A percentile compares a stretch with the other conserved stretches of the same genome.
Evolutionary conservation across 2,329 filamentous ascomycete genomes (phyloP).

Genomic region (Trichoderma arundinaceum): DNA sequence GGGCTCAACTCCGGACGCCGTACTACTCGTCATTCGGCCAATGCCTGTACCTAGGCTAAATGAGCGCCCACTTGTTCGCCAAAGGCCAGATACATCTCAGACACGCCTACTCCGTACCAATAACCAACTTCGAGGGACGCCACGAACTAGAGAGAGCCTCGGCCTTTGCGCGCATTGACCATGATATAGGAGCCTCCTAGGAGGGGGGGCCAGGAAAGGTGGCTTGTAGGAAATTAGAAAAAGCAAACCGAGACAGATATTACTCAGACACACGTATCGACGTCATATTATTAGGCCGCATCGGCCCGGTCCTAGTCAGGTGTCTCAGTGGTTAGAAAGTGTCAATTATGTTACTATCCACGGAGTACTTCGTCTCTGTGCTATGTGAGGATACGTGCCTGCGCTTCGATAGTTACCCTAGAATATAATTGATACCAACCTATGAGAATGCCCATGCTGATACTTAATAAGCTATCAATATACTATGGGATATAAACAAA

Average conservation of each 20-base stretch:
- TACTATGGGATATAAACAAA: not conserved
- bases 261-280: not conserved
- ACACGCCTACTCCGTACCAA: slow-evolving; percentile 7
- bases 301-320: slow-evolving; percentile 5
- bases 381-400: not conserved
- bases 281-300: not conserved
- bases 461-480: too few species aligned
- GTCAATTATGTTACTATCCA: not conserved
- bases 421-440: too few species aligned
- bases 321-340: not conserved
- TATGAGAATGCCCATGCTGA: too few species aligned
- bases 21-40: not conserved
- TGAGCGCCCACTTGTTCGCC: not conserved
- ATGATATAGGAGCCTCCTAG: not conserved
- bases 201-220: not conserved
- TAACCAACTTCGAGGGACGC: not conserved
- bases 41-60: not conserved
- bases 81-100: not conserved
- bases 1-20: not conserved
- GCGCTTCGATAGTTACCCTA: not conserved
- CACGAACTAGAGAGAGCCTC: too few species aligned
- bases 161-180: not conserved
- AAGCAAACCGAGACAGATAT: not conserved
- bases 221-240: not conserved
- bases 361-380: not conserved